phyloP scores from a whole-genome alignment of 495 filamentous ascomycete species.

The Aspergillus carlsbadensis region DNA sequence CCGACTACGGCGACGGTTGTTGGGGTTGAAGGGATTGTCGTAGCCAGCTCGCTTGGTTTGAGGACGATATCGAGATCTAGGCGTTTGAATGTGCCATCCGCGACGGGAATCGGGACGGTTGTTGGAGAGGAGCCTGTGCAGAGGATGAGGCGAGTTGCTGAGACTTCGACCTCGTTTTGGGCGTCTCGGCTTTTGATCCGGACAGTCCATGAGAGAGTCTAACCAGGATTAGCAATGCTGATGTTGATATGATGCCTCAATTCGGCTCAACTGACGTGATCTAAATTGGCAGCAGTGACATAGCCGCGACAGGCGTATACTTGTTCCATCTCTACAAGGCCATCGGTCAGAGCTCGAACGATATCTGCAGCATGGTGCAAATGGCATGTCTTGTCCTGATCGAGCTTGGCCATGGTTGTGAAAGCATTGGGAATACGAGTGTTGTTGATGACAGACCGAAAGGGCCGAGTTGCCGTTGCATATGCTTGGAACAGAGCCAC shows the following conservation, averaged over 20 bases:
- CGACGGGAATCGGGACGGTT: constrained; percentile 37
- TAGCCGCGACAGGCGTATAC: constrained; percentile 40
- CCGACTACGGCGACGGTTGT: constrained; percentile 55
- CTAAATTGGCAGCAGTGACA: constrained; percentile 42
- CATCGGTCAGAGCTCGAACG: constrained; percentile 48
- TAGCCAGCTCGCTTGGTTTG: constrained; percentile 50
- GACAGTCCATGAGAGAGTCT: constrained; percentile 46
- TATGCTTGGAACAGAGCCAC: constrained; percentile 53
- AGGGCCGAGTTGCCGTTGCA: constrained; percentile 47
- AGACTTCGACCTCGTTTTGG: constrained; percentile 31
- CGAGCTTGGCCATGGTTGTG: constrained; percentile 48
- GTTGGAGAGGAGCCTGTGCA: constrained; percentile 59
- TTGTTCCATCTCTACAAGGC: constrained; percentile 45
- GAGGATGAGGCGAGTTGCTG: constrained; percentile 48
- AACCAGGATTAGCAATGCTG: not conserved
- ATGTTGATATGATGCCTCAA: too few relatives aligned
- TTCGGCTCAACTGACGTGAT: constrained; percentile 23
- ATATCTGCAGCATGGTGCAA: constrained; percentile 55
- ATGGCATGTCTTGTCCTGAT: constrained; percentile 53
- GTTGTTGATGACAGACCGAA: constrained; percentile 46
- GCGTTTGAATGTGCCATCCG: constrained; percentile 27
- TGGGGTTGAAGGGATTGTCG: constrained; percentile 36
- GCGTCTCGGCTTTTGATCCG: constrained; percentile 31
- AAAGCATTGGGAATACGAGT: constrained; percentile 51
- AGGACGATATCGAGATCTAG: constrained; percentile 57